A percentile compares a stretch with the other conserved stretches of the same genome.
phyloP scores from a whole-genome alignment of 441 rosid genomes.

The Capsella rubella region DNA sequence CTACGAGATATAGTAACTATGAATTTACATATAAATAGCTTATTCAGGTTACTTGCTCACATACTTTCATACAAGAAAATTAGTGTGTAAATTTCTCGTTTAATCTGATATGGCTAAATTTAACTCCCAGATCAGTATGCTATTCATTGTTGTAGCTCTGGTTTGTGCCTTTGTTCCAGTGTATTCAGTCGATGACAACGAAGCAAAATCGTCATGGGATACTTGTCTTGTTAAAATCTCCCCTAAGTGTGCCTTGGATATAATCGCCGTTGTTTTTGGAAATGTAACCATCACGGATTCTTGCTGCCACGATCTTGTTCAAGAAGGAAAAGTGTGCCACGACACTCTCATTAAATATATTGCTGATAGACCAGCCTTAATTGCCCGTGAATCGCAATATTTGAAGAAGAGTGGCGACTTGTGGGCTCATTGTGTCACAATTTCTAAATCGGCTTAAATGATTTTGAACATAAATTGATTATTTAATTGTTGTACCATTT shows the following conservation, averaged over 20 bases:
- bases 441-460: too few relatives aligned
- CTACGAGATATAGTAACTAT: too few relatives aligned
- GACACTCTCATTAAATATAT: too few relatives aligned
- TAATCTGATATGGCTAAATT: not conserved
- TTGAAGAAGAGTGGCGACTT: too few relatives aligned
- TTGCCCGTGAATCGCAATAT: too few relatives aligned
- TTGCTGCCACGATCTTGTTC: not conserved
- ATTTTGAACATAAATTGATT: too few relatives aligned
- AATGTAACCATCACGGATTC: not conserved
- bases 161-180: not conserved
- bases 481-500: too few relatives aligned
- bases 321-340: too few relatives aligned
- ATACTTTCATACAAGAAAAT: too few relatives aligned
- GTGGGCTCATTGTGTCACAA: too few relatives aligned
- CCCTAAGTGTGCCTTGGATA: not conserved
- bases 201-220: conserved; percentile 1
- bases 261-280: not conserved
- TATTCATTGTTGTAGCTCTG: not conserved
- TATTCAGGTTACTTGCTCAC: too few relatives aligned
- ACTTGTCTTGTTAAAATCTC: conserved; percentile 4
- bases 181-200: not conserved
- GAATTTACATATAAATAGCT: not conserved
- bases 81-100: not conserved
- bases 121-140: not conserved
- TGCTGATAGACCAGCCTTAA: too few relatives aligned